Percentiles rank a stretch among this genome's conserved stretches.
Conservation (phyloP, 805 yeast species). For the Komagataella ulmi region DNA sequence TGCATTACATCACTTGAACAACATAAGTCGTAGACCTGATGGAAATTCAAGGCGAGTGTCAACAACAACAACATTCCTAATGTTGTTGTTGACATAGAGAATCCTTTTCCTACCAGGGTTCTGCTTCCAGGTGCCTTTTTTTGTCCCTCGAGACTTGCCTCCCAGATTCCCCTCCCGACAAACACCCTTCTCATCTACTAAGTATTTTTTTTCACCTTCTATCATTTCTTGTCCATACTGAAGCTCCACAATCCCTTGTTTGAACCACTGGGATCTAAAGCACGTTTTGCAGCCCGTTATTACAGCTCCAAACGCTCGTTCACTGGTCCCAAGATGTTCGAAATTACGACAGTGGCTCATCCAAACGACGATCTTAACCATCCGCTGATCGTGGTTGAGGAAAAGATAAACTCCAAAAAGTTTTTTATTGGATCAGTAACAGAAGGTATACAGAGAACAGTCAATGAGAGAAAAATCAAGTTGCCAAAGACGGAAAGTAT, state of each 20-base stretch:
- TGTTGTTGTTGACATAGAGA: background rate
- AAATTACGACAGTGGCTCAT: slow-evolving; percentile 40
- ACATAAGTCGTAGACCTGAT: background rate
- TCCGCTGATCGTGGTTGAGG: slow-evolving; percentile 38
- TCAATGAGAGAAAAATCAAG: slow-evolving; percentile 46
- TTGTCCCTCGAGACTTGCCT: background rate
- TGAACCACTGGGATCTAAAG: background rate
- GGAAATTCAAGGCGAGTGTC: too few species aligned
- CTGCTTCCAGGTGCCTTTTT: background rate
- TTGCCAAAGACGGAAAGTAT: slow-evolving; percentile 48
- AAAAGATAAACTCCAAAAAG: slow-evolving; percentile 35
- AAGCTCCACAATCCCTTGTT: background rate
- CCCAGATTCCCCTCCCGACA: background rate
- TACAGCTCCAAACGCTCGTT: background rate
- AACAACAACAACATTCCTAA: background rate
- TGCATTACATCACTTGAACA: background rate
- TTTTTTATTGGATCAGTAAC: slow-evolving; percentile 70
- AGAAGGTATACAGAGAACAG: slow-evolving; percentile 75
- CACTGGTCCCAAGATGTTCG: slow-evolving; percentile 17
- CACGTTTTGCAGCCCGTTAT: background rate
- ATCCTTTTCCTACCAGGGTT: background rate
- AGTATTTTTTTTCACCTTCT: background rate
- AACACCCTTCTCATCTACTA: background rate
- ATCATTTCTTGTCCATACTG: background rate
- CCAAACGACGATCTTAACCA: slow-evolving; percentile 47